Percentiles rank a stretch among this genome's conserved stretches.
phyloP scores from a whole-genome alignment of 176 grass and related monocot genomes.

The Luzula sylvatica region DNA sequence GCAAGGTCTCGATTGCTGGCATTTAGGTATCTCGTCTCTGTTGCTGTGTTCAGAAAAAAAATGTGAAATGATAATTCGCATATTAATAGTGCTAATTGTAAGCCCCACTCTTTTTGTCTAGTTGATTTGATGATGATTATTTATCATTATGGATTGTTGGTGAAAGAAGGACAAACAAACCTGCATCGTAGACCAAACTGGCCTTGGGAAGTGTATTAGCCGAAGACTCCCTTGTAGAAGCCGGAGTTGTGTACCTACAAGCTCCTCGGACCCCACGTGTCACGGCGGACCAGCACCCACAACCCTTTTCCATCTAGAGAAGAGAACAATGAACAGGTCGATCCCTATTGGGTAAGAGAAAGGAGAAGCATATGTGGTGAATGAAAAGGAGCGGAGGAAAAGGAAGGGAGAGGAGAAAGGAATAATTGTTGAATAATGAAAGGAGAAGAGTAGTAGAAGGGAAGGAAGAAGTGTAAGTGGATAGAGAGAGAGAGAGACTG shows the following conservation, averaged over 20 bases:
- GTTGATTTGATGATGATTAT: not conserved
- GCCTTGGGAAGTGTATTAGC: conserved; percentile 36
- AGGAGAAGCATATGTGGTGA: not conserved
- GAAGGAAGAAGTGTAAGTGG: conserved; percentile 7
- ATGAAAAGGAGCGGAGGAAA: conserved; percentile 15
- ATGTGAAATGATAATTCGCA: conserved; percentile 12
- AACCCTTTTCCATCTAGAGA: conserved; percentile 29
- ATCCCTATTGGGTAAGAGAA: conserved; percentile 22
- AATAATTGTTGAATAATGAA: conserved; percentile 7
- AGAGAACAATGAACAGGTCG: too few relatives aligned
- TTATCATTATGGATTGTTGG: not conserved
- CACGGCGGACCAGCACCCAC: conserved; percentile 82
- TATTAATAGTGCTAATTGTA: not conserved
- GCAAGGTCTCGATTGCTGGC: conserved; percentile 57
- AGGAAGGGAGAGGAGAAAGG: conserved; percentile 5
- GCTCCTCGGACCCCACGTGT: conserved; percentile 37
- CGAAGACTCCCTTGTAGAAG: not conserved
- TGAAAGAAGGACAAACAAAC: conserved; percentile 16
- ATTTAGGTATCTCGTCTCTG: conserved; percentile 69
- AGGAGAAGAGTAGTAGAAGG: conserved; percentile 43
- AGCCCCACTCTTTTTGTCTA: not conserved
- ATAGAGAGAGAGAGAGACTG: conserved; percentile 25
- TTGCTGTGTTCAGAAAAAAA: conserved; percentile 30
- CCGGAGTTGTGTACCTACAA: conserved; percentile 29
- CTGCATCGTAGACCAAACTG: conserved; percentile 73